Percentiles rank a stretch among this genome's conserved stretches.
Conservation (phyloP, 2,329 filamentous ascomycete genomes). For the Colletotrichum cordylinicola region DNA sequence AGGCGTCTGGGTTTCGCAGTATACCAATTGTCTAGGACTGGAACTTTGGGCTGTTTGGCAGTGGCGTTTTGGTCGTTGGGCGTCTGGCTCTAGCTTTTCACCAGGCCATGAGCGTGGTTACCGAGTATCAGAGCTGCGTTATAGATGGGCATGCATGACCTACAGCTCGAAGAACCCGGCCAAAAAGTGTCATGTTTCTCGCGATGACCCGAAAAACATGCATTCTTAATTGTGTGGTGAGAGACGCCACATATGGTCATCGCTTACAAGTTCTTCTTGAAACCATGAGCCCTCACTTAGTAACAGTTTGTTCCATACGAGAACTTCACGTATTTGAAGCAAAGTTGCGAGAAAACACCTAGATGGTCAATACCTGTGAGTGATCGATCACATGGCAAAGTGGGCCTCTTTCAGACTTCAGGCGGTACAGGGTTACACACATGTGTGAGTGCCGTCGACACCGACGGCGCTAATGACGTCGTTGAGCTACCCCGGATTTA, state of each 20-base stretch:
- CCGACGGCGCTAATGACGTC: neutral
- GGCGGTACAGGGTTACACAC: neutral
- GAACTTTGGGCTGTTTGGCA: neutral
- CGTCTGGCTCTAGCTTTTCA: neutral
- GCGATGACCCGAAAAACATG: neutral
- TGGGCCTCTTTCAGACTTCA: neutral
- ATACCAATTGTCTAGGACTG: slow-evolving; percentile 4
- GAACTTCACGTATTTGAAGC: neutral
- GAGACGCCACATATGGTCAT: neutral
- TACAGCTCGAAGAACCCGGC: neutral
- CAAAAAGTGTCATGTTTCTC: neutral
- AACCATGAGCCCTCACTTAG: neutral
- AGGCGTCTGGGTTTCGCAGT: slow-evolving; percentile 1
- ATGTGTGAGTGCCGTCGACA: neutral
- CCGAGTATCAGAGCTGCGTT: neutral
- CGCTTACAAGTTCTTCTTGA: neutral
- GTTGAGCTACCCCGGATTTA: neutral
- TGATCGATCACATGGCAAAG: neutral
- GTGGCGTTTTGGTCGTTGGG: neutral
- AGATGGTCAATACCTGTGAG: neutral
- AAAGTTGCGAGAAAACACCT: neutral
- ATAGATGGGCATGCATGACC: neutral
- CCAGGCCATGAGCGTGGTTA: neutral
- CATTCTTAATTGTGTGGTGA: neutral
- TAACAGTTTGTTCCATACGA: neutral